These are phyloP conservation scores for Xylaria telfairii DNA, from an alignment of 495 filamentous ascomycete species.

Conservation along the genomic window DNA sequence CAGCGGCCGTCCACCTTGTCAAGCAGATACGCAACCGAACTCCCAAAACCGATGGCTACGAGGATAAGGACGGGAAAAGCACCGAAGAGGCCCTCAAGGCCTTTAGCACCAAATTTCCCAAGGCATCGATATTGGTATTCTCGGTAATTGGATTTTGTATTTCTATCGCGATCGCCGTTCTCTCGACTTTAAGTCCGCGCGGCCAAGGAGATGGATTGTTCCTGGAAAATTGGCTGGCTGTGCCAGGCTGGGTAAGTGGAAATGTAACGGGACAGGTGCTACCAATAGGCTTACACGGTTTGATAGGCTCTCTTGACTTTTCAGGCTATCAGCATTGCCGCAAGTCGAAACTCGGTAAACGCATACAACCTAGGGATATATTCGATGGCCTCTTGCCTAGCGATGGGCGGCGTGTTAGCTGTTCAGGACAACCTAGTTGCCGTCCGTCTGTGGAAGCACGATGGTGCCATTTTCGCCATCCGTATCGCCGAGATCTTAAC, in stretches of 20 bases:
- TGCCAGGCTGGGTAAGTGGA: slow-evolving; percentile 54
- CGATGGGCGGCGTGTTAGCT: slow-evolving; percentile 46
- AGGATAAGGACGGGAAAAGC: slow-evolving; percentile 68
- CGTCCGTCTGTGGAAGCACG: slow-evolving; percentile 37
- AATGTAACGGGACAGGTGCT: slow-evolving; percentile 30
- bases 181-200: slow-evolving; percentile 41
- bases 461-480: slow-evolving; percentile 38
- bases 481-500: slow-evolving; percentile 46
- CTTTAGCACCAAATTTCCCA: slow-evolving; percentile 59
- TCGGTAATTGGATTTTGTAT: slow-evolving; percentile 51
- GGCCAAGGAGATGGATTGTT: slow-evolving; percentile 31
- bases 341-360: slow-evolving; percentile 51
- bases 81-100: slow-evolving; percentile 60
- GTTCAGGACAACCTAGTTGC: slow-evolving; percentile 46
- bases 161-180: slow-evolving; percentile 52
- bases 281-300: slow-evolving; percentile 28
- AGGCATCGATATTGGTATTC: slow-evolving; percentile 49
- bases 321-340: slow-evolving; percentile 52
- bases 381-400: slow-evolving; percentile 49
- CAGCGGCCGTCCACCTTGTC: slow-evolving; percentile 40
- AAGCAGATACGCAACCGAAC: slow-evolving; percentile 39
- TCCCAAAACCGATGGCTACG: slow-evolving; percentile 53
- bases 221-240: slow-evolving; percentile 49
- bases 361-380: slow-evolving; percentile 56
- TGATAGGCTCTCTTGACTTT: slow-evolving; percentile 49